Evolutionary conservation across 106 monocot genomes (phyloP).

Genomic region (Posidonia australis): DNA sequence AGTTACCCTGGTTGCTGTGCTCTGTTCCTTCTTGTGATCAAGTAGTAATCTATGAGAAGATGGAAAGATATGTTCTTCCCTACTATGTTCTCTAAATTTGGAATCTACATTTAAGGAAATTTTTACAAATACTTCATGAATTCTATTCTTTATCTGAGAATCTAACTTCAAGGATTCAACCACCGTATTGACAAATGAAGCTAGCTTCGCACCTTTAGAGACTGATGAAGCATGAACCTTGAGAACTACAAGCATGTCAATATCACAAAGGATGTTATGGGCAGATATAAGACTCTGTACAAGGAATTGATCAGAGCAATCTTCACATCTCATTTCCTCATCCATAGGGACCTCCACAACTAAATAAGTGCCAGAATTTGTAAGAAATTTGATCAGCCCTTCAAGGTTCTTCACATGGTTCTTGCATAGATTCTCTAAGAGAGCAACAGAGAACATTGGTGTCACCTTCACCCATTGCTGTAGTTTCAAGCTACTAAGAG

Average conservation of each 20-base stretch:
- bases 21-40: background rate
- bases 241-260: slow-evolving; percentile 27
- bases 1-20: background rate
- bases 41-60: slow-evolving; percentile 1
- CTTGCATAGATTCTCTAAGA: slow-evolving; percentile 13
- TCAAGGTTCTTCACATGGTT: slow-evolving; percentile 5
- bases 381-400: slow-evolving; percentile 18
- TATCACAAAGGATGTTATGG: background rate
- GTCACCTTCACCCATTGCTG: slow-evolving; percentile 12
- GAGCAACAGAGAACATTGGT: slow-evolving; percentile 22
- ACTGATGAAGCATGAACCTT: slow-evolving; percentile 1
- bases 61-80: background rate
- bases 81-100: background rate
- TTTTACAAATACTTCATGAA: slow-evolving; percentile 15
- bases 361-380: slow-evolving; percentile 23
- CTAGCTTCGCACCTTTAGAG: slow-evolving; percentile 15
- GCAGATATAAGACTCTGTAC: slow-evolving; percentile 8
- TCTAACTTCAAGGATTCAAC: slow-evolving; percentile 8
- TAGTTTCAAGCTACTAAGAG: slow-evolving; percentile 13
- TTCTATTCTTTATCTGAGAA: slow-evolving; percentile 13
- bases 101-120: background rate
- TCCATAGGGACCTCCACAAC: slow-evolving; percentile 18
- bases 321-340: slow-evolving; percentile 8
- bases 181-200: slow-evolving; percentile 9
- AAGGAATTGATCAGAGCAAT: slow-evolving; percentile 15